Conservation (phyloP, 495 filamentous ascomycete species). For the Neurospora sp. region DNA sequence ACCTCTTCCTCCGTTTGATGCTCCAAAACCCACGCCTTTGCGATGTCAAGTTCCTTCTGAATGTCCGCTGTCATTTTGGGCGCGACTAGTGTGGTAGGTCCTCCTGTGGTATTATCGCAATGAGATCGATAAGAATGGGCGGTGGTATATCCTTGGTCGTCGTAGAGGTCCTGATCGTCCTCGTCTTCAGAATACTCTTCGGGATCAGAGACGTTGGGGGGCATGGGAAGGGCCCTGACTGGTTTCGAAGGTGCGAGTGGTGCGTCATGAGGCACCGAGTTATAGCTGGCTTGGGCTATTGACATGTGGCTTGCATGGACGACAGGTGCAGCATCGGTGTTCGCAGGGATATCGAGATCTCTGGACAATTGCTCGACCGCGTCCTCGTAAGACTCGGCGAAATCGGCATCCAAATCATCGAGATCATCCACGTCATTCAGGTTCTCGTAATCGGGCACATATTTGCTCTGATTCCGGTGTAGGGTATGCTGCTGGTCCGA, state of each 20-base stretch:
- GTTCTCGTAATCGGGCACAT: slow-evolving; percentile 8
- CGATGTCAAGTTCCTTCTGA: slow-evolving; percentile 56
- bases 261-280: neutral
- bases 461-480: slow-evolving; percentile 26
- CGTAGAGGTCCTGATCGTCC: slow-evolving; percentile 65
- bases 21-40: slow-evolving; percentile 56
- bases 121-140: slow-evolving; percentile 62
- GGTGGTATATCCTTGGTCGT: slow-evolving; percentile 74
- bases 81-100: slow-evolving; percentile 56
- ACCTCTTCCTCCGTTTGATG: slow-evolving; percentile 46
- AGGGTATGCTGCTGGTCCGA: slow-evolving; percentile 16
- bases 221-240: slow-evolving; percentile 12
- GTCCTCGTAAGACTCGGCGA: slow-evolving; percentile 33
- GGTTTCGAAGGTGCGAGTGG: slow-evolving; percentile 1
- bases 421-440: slow-evolving; percentile 15
- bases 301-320: slow-evolving; percentile 1
- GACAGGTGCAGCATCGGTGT: slow-evolving; percentile 2
- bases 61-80: slow-evolving; percentile 55
- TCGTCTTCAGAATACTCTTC: slow-evolving; percentile 73
- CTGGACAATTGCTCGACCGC: slow-evolving; percentile 28
- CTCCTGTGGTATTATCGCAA: slow-evolving; percentile 73
- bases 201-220: slow-evolving; percentile 36
- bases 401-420: slow-evolving; percentile 22
- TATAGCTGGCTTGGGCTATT: slow-evolving; percentile 1
- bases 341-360: slow-evolving; percentile 3